phyloP scores from a whole-genome alignment of 495 filamentous ascomycete genomes.

The Neurospora sp. region DNA sequence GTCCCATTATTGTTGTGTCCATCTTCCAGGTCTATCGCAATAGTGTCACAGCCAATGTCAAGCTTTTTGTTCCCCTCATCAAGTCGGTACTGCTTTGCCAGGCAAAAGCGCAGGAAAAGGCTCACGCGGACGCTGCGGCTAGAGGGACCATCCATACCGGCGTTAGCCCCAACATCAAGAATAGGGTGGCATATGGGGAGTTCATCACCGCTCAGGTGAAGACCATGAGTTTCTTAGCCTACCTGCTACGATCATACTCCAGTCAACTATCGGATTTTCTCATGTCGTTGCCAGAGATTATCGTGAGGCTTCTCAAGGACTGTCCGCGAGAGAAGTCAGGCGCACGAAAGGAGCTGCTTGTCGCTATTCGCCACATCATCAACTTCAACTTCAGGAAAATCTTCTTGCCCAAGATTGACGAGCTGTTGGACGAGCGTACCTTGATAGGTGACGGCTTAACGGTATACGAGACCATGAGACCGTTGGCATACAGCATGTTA shows the following conservation, averaged over 20 bases:
- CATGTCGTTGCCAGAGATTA: conserved; percentile 75
- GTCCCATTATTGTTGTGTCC: conserved; percentile 97
- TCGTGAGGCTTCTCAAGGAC: conserved; percentile 85
- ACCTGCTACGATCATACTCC: conserved; percentile 80
- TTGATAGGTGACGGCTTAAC: conserved; percentile 93
- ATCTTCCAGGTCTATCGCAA: conserved; percentile 86
- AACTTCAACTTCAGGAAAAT: conserved; percentile 98
- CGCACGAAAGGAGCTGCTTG: conserved; percentile 86
- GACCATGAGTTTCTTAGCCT: conserved; percentile 98
- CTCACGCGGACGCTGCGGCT: conserved; percentile 70
- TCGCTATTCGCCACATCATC: conserved; percentile 96
- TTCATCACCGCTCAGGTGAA: conserved; percentile 98
- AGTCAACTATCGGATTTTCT: conserved; percentile 85
- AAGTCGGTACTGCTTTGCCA: conserved; percentile 82
- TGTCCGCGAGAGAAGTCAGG: conserved; percentile 90
- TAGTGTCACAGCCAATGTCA: conserved; percentile 75
- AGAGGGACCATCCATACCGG: conserved; percentile 78
- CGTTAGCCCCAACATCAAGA: conserved; percentile 88
- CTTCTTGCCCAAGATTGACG: conserved; percentile 88
- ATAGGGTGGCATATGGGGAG: conserved; percentile 89
- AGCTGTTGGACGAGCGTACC: conserved; percentile 85
- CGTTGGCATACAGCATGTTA: conserved; percentile 95
- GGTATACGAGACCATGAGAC: conserved; percentile 92
- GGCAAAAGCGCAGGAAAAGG: conserved; percentile 87
- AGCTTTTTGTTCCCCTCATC: conserved; percentile 85